Percentiles rank a stretch among this genome's conserved stretches.
These are phyloP conservation scores for Perkinsela sp. DNA, from an alignment of 208 protist species.

Conservation along the genomic window DNA sequence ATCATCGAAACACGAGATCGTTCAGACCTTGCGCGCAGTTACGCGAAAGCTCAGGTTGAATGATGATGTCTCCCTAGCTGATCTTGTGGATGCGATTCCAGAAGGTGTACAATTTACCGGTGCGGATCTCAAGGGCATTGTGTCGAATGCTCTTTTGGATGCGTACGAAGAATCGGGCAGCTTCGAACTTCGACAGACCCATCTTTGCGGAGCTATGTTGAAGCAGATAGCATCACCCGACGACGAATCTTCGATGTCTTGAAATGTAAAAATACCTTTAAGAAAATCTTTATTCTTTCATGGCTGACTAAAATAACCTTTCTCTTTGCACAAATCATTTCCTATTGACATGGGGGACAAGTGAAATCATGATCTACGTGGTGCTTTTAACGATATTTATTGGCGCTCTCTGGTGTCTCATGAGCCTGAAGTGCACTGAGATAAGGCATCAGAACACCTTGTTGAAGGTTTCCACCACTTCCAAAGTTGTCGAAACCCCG, in stretches of 20 bases:
- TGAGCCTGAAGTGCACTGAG: too few relatives aligned
- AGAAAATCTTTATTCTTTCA: too few relatives aligned
- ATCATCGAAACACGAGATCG: slow-evolving; percentile 17
- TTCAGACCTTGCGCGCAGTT: background rate
- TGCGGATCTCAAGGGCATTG: background rate
- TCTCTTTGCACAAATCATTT: background rate
- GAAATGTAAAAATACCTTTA: background rate
- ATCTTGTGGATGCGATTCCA: background rate
- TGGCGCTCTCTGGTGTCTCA: too few relatives aligned
- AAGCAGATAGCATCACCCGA: background rate
- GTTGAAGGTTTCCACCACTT: too few relatives aligned
- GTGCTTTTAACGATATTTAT: background rate
- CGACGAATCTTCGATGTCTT: background rate
- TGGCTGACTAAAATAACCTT: too few relatives aligned
- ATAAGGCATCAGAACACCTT: too few relatives aligned
- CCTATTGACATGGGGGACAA: background rate
- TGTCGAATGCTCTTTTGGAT: background rate
- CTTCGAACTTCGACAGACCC: background rate
- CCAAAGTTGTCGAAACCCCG: too few relatives aligned
- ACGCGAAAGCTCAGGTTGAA: background rate
- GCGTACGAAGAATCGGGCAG: background rate
- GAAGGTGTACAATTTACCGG: background rate
- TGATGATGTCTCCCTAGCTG: background rate
- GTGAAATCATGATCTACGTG: background rate
- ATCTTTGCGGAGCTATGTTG: background rate